Percentiles rank a stretch among this genome's conserved stretches.
Evolutionary conservation across 805 yeast genomes (phyloP).

Genomic region (Kurtzmaniella fragi): DNA sequence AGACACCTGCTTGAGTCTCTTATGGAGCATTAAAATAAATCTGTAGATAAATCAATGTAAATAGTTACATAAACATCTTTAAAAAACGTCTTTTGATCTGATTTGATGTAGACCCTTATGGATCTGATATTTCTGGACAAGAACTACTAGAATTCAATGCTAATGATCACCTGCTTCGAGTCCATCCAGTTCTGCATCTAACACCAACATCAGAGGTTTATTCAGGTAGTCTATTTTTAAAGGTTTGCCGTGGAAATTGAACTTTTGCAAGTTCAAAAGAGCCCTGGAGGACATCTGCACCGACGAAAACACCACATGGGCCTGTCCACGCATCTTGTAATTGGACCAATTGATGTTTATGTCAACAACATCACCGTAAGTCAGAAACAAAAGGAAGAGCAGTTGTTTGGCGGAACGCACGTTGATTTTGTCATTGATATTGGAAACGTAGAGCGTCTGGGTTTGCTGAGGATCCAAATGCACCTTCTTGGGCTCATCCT

Average conservation of each 20-base stretch:
- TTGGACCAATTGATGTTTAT: conserved; percentile 35
- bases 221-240: conserved; percentile 38
- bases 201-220: conserved; percentile 4
- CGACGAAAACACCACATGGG: conserved; percentile 52
- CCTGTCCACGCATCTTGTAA: conserved; percentile 57
- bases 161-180: not conserved
- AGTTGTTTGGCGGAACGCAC: conserved; percentile 42
- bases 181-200: conserved; percentile 3
- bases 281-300: conserved; percentile 50
- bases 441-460: conserved; percentile 54
- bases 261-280: conserved; percentile 40
- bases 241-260: conserved; percentile 48
- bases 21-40: not conserved
- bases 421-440: conserved; percentile 54
- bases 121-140: too few species aligned
- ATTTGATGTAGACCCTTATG: too few species aligned
- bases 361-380: conserved; percentile 61
- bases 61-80: too few species aligned
- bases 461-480: conserved; percentile 12
- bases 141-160: too few species aligned
- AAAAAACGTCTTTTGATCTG: too few species aligned
- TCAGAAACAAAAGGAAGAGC: conserved; percentile 53
- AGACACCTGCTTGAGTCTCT: conserved; percentile 43
- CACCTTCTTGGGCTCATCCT: too few species aligned
- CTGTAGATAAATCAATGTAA: too few species aligned